Evolutionary conservation across 345 rosid species (phyloP), one percentile per base, ranked within the genome.

Genomic region (Conringia planisiliqua): DNA sequence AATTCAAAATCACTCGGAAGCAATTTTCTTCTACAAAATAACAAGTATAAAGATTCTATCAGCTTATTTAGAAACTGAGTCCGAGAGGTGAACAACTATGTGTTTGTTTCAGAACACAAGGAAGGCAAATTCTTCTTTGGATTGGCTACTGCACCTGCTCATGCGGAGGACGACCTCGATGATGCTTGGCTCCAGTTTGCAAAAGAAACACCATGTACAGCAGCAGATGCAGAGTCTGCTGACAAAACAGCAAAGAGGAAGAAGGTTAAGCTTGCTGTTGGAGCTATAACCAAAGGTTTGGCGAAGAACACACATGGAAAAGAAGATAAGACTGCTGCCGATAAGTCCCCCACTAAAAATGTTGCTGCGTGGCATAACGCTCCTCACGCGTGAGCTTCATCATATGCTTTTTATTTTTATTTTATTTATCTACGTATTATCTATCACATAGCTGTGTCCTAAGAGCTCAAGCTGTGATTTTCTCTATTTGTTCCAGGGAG

Each of bases 151-250:
- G 98, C 97, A 4, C 96, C 98, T 30, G 97, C 97, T 27, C 97
- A 91, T 74, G 97, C 86, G 30, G 98, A 91, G 79, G 98, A 94
- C 81, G 80, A 78, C 78, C 93, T 94, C 24, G 11, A 89, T 66
- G 98, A 94, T 83, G 96, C 97, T 72, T 94, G 98, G 98, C 85
- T 91, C 16, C 84, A 86, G 80, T 94, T 89, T 83, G 98, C 97
- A 0, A 92, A 76, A 78, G 98, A 86, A 79, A 70, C 76, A 10
- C 74, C 89, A 36, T 78, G 63, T 47, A 66, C 89, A 47, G 36
- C 54, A 46, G 73, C 79, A 13, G 93, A 81, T 81, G 85, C 87
- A 2, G 88, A 84, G 71, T 57, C 87, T 66, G 89, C 81, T 48
- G 86, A 80, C 57, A 88, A 88, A 58, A 82, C 66, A 64, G 56